Evolutionary conservation across 441 rosid genomes (phyloP), one percentile per base, ranked within the genome.

Genomic region (Pelargonium fulgidum): DNA sequence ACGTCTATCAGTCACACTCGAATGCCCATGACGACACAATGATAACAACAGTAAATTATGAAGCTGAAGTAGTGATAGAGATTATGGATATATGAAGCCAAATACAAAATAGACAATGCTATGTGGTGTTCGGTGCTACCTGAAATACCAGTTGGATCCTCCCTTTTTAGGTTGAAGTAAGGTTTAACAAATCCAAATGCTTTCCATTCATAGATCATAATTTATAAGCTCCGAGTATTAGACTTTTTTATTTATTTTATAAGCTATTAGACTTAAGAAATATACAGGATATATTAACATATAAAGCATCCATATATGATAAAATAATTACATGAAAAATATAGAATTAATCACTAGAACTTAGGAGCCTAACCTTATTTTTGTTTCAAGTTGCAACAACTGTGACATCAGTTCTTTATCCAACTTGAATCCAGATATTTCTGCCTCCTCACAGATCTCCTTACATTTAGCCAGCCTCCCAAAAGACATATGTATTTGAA

Each of bases 401-500:
- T 72, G 68, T 26, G 67, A 66, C 4, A 12, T 71, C 26, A 83
- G 77, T 41, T 78, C 77, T 48, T 66, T 65, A 62, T 87, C 89
- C 76, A 87, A 77, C 70, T 80, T 81, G 68, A 91, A 84, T 61
- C 97, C 99, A 29, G 92, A 85, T 79, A 81, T 80, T 81, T 85
- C 95, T 39, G 85, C 88, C 79, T 93, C 98, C 79, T 79, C 88
- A 48, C 84, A 74, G 20, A 89, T 73, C 79, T 84, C 90, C 83
- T 72, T 88, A 66, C 87, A 85, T 82, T 91, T 93, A 6, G 85
- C 85, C 56, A 84, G 67, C 71, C 96, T 81, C 45, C 97, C 93
- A 7, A 83, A 82, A 72, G 64, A 78, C 67, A 74, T 64, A 71
- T 74, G 87, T 66, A 89, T 50, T 67, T 67, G 78, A 42, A 88